Percentiles rank a stretch among this genome's conserved stretches.
Conservation (phyloP, 164 flowering plant genomes). For the Amborella trichopoda region DNA sequence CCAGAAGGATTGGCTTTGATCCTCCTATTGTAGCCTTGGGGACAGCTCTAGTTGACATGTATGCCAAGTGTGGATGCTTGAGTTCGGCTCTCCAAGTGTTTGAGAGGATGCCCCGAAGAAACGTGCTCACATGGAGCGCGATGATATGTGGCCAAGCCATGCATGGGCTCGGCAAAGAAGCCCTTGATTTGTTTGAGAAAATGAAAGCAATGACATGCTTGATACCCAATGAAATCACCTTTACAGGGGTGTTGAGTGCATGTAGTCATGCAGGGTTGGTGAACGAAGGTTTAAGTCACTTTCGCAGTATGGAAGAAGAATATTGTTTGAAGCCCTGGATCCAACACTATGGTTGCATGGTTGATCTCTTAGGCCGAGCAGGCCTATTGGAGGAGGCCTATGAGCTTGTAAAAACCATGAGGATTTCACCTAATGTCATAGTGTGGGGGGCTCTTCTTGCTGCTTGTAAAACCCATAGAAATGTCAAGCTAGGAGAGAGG, state of each 20-base stretch:
- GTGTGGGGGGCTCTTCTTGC: slow-evolving; percentile 53
- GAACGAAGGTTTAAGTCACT: slow-evolving; percentile 28
- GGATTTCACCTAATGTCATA: slow-evolving; percentile 34
- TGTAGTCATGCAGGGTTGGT: slow-evolving; percentile 39
- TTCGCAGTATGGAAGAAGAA: slow-evolving; percentile 24
- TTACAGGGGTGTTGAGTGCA: slow-evolving; percentile 47
- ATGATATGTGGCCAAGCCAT: slow-evolving; percentile 45
- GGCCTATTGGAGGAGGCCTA: slow-evolving; percentile 54
- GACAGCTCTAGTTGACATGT: slow-evolving; percentile 42
- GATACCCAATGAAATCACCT: slow-evolving; percentile 41
- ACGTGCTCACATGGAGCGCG: slow-evolving; percentile 42
- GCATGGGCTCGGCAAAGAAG: slow-evolving; percentile 27
- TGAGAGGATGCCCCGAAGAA: slow-evolving; percentile 29
- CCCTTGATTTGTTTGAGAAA: slow-evolving; percentile 25
- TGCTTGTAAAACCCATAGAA: slow-evolving; percentile 46
- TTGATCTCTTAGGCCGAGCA: too few relatives aligned
- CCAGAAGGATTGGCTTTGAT: slow-evolving; percentile 30
- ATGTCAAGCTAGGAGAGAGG: slow-evolving; percentile 47
- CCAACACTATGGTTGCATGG: too few relatives aligned
- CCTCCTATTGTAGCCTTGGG: slow-evolving; percentile 38
- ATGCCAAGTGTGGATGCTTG: slow-evolving; percentile 36
- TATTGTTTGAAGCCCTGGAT: slow-evolving; percentile 31
- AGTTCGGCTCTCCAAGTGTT: slow-evolving; percentile 19
- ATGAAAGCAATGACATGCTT: slow-evolving; percentile 30
- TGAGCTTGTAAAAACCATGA: slow-evolving; percentile 40